Evolutionary conservation across 371 early-diverging fungal species (phyloP).

Genomic region (Umbelopsis sp.): DNA sequence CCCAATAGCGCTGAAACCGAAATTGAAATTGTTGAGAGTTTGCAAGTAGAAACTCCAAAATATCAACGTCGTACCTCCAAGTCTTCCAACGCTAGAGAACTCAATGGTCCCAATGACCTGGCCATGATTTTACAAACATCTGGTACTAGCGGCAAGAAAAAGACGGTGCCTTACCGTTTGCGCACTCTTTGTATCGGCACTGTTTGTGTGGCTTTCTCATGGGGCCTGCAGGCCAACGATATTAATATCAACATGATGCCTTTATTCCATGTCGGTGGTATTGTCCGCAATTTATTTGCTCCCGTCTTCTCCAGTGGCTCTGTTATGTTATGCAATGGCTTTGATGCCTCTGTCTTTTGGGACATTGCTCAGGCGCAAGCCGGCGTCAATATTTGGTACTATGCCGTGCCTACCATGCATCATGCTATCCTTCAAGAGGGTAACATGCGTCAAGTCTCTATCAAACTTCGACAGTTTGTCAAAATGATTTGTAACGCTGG

Average conservation of each 20-base stretch:
- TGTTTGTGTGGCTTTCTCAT: slow-evolving; percentile 21
- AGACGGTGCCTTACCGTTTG: slow-evolving; percentile 19
- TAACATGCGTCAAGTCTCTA: slow-evolving; percentile 17
- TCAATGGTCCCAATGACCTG: slow-evolving; percentile 15
- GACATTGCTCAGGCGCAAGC: slow-evolving; percentile 28
- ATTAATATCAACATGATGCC: slow-evolving; percentile 34
- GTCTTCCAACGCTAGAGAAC: not conserved
- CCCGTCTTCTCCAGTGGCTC: slow-evolving; percentile 25
- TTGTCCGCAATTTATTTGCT: slow-evolving; percentile 31
- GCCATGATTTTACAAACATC: slow-evolving; percentile 29
- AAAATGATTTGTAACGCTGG: slow-evolving; percentile 36
- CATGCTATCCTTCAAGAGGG: slow-evolving; percentile 27
- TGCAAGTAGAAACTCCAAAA: not conserved
- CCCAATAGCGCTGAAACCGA: not conserved
- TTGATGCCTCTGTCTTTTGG: slow-evolving; percentile 32
- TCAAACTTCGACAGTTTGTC: slow-evolving; percentile 18
- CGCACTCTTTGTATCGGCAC: slow-evolving; percentile 18
- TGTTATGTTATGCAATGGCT: slow-evolving; percentile 25
- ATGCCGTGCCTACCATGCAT: slow-evolving; percentile 40
- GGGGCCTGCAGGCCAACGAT: slow-evolving; percentile 16
- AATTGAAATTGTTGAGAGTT: slow-evolving; percentile 9
- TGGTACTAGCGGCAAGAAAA: slow-evolving; percentile 35
- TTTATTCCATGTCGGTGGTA: slow-evolving; percentile 35
- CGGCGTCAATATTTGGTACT: slow-evolving; percentile 32
- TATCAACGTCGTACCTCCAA: not conserved